phyloP scores from a whole-genome alignment of 208 protist genomes.

The Crithidia brevicula region DNA sequence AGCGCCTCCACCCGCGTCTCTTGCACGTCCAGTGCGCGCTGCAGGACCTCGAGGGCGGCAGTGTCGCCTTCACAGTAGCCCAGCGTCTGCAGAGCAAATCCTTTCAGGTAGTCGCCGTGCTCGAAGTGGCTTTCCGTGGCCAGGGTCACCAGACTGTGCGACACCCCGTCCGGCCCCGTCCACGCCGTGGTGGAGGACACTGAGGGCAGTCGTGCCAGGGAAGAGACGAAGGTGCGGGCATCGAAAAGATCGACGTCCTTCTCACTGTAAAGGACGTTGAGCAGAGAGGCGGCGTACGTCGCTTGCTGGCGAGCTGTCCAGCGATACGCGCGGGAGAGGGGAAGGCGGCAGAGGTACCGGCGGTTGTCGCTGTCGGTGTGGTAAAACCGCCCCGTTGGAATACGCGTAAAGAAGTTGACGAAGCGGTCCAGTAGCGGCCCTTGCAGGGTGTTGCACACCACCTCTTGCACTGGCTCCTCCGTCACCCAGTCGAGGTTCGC shows the following conservation, averaged over 20 bases:
- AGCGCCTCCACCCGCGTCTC: constrained; percentile 16
- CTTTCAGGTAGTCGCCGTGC: constrained; percentile 15
- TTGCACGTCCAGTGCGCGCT: constrained; percentile 3
- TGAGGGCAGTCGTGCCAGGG: constrained; percentile 25
- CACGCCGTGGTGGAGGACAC: constrained; percentile 14
- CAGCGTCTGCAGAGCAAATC: constrained; percentile 25
- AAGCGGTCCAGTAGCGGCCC: constrained; percentile 14
- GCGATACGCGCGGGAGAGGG: constrained; percentile 12
- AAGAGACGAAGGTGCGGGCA: neutral
- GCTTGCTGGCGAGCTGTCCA: constrained; percentile 36
- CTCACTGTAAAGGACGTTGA: constrained; percentile 4
- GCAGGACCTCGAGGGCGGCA: neutral
- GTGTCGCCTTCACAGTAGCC: constrained; percentile 3
- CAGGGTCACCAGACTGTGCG: constrained; percentile 15
- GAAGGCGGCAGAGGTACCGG: neutral
- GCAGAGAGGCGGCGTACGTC: constrained; percentile 25
- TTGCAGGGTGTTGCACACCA: constrained; percentile 20
- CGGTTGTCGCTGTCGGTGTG: neutral
- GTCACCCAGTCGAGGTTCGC: constrained; percentile 19
- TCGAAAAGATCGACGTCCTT: neutral
- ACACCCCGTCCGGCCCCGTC: constrained; percentile 7
- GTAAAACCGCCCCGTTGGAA: constrained; percentile 20
- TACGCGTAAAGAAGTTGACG: neutral
- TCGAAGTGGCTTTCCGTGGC: constrained; percentile 18
- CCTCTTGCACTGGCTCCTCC: neutral